phyloP scores from a whole-genome alignment of 208 protist species.

The Leishmania turanica region DNA sequence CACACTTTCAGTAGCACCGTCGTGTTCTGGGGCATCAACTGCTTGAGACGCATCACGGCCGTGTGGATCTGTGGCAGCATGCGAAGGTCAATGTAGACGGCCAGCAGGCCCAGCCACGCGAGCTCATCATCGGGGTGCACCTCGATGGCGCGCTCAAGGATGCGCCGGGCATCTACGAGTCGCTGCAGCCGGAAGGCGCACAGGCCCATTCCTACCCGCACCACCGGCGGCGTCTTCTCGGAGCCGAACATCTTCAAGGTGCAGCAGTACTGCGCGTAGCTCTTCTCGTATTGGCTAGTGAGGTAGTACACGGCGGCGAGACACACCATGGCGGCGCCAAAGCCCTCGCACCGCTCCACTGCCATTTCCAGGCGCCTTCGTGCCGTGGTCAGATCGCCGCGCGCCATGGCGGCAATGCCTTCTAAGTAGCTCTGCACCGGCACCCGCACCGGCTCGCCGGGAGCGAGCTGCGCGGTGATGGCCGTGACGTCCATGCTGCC shows the following conservation, averaged over 20 bases:
- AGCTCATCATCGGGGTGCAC: constrained; percentile 76
- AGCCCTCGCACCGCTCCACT: constrained; percentile 46
- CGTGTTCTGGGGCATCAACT: constrained; percentile 66
- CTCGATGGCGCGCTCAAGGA: constrained; percentile 64
- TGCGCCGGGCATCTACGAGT: constrained; percentile 52
- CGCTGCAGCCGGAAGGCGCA: constrained; percentile 73
- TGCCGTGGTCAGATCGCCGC: constrained; percentile 54
- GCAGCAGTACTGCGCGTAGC: constrained; percentile 73
- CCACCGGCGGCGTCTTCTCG: constrained; percentile 55
- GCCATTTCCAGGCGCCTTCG: constrained; percentile 70
- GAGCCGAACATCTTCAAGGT: constrained; percentile 71
- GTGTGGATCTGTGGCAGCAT: constrained; percentile 58
- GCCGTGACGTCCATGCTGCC: constrained; percentile 42
- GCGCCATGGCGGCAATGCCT: constrained; percentile 72
- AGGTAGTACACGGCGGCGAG: constrained; percentile 75
- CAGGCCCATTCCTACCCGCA: constrained; percentile 84
- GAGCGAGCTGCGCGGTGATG: constrained; percentile 17
- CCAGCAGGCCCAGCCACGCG: constrained; percentile 70
- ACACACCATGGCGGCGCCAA: constrained; percentile 68
- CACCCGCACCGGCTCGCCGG: constrained; percentile 27
- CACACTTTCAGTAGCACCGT: constrained; percentile 74
- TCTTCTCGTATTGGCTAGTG: constrained; percentile 63
- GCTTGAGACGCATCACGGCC: constrained; percentile 53
- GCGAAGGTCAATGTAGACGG: constrained; percentile 74
- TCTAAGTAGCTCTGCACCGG: constrained; percentile 70